These are phyloP conservation scores for Verticillium longisporum DNA, from an alignment of 2,329 filamentous ascomycete species.

Conservation along the genomic window DNA sequence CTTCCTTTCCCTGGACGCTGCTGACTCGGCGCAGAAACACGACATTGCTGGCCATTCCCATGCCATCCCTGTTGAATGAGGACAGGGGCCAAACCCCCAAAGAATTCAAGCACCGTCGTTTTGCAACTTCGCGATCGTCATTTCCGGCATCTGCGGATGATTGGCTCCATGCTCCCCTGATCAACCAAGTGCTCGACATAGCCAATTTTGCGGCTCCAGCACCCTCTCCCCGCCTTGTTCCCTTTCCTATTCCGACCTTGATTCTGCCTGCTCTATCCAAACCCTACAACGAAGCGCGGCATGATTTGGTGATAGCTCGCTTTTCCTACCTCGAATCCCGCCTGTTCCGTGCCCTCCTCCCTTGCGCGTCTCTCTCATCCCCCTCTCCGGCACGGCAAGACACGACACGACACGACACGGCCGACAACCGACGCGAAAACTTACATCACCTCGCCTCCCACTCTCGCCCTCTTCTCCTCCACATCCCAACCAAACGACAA, in stretches of 20 bases:
- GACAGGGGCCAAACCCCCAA: not conserved
- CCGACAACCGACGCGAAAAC: not conserved
- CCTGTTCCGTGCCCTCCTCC: not conserved
- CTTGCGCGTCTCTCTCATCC: not conserved
- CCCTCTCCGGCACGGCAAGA: constrained; percentile 1
- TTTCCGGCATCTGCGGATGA: constrained; percentile 1
- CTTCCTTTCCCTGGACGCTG: too few relatives aligned
- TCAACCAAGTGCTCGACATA: constrained; percentile 4
- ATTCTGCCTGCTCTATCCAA: not conserved
- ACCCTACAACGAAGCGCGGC: not conserved
- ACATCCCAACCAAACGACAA: not conserved
- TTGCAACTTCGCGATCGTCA: constrained; percentile 1
- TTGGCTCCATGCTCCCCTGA: constrained; percentile 2
- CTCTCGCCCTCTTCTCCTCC: too few relatives aligned
- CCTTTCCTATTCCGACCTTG: not conserved
- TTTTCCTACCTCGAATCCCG: not conserved
- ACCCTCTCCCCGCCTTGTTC: not conserved
- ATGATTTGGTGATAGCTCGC: not conserved
- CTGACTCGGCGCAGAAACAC: too few relatives aligned
- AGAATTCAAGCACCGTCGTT: not conserved
- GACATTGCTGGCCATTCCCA: too few relatives aligned
- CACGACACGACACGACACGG: not conserved
- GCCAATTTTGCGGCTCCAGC: constrained; percentile 2
- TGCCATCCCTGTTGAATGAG: not conserved
- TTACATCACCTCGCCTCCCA: too few relatives aligned